Base-by-base conservation (phyloP, 495 filamentous ascomycete genomes). In the Penicillium taxi region DNA sequence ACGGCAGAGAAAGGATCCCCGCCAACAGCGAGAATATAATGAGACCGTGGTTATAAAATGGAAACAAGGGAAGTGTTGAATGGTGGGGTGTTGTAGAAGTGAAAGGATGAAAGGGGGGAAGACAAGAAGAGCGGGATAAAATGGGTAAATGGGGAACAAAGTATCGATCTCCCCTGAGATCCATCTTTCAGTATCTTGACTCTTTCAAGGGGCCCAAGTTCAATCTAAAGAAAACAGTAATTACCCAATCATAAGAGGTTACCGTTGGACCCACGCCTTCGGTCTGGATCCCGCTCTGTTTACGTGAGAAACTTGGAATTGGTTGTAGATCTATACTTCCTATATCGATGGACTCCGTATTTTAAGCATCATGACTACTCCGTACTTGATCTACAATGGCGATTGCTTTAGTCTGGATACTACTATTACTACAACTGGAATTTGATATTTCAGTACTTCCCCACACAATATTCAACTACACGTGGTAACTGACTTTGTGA, bases 201-300 rank as follows among this genome's bases (percentile, higher is more conserved):
- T 8, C 15, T 22, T 21, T 9, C 38, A 21, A 20, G 11, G 26
- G 16, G 35, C 28, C 22, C 28, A 21, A 20, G 3, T 23, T 49
- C 40, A 53, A 56, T 54, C 41, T 54, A 56, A 35, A 52, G 51
- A 48, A 55, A 55, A 55, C 51, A 47, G 14, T 16, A 12, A 19
- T 37, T 31, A 45, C 31, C 51, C 47, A 53, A 50, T 54, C 41
- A 54, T 13, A 13, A 13, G 11, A n/a, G 26, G 26, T n/a, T n/a
- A n/a, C n/a, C n/a, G n/a, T n/a, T n/a, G 22, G 22, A 24, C 27
- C 13, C 8, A 26, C 13, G 5, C 24, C 15, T 0, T 14, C 29
- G 9, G 20, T 24, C 35, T 3, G 23, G 35, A 39, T 34, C 41
- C 41, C n/a, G n/a, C n/a, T n/a, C n/a, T n/a, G n/a, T n/a, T n/a